Percentiles rank a stretch among this genome's conserved stretches.
These are phyloP conservation scores for Amanita pallidorosea DNA, from an alignment of 768 basidiomycete species.

Conservation along the genomic window DNA sequence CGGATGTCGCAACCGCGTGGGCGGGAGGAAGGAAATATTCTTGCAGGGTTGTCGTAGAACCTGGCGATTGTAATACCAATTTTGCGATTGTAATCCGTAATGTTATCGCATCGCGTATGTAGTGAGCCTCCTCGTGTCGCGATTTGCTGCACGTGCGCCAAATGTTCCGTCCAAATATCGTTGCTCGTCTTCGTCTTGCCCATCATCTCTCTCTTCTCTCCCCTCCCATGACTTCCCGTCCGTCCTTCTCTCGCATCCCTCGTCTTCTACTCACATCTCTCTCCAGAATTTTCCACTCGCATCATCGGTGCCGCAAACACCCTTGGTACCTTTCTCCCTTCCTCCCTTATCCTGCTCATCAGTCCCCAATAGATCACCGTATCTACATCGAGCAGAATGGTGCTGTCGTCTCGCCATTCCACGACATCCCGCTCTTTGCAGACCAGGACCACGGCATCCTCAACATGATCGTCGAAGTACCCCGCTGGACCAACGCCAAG, in stretches of 20 bases:
- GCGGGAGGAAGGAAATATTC: slow-evolving; percentile 23
- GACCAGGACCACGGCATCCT: slow-evolving; percentile 91
- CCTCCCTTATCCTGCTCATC: slow-evolving; percentile 12
- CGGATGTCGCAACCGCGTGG: slow-evolving; percentile 46
- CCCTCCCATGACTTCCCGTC: slow-evolving; percentile 45
- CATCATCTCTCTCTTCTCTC: slow-evolving; percentile 55
- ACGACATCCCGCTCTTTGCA: slow-evolving; percentile 97
- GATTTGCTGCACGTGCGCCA: no score
- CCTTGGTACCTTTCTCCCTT: slow-evolving; percentile 49
- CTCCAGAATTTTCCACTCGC: slow-evolving; percentile 59
- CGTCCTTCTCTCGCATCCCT: slow-evolving; percentile 17
- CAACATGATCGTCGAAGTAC: slow-evolving; percentile 98
- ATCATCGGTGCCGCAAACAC: slow-evolving; percentile 87
- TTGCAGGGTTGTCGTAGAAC: slow-evolving; percentile 36
- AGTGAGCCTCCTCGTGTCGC: no score
- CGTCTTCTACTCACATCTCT: slow-evolving; percentile 2
- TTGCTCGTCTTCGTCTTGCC: slow-evolving; percentile 51
- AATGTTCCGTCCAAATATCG: slow-evolving; percentile 23
- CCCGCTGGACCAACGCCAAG: slow-evolving; percentile 99
- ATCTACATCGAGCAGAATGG: slow-evolving; percentile 90
- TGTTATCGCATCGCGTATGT: no score
- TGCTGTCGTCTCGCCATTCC: slow-evolving; percentile 76
- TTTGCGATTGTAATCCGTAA: no score
- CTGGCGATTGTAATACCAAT: no score
- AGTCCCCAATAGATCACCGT: slow-evolving; percentile 63